Evolutionary conservation across 2,329 filamentous ascomycete genomes (phyloP), one percentile per base, ranked within the genome.

Genomic region (Eurotiales sp.): DNA sequence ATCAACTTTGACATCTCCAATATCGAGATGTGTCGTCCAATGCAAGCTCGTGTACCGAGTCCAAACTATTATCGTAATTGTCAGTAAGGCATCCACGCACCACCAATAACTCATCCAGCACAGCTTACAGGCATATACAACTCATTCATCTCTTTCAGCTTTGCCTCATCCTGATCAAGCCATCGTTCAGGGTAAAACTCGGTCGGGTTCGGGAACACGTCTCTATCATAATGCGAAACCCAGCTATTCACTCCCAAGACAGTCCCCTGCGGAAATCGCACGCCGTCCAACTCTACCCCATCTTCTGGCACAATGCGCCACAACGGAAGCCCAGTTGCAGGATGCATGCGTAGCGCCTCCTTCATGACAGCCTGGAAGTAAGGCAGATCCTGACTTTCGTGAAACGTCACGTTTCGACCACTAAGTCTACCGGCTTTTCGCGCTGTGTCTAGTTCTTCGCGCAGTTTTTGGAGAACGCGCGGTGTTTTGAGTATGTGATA

Each of bases 231-330:
- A 44, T 50, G 50, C 8, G 55, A 32, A 10, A 56, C 51, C 46
- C 50, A 57, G 11, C 39, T 47, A 23, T 56, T 74, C 27, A 72
- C 62, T n/a, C 71, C 72, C 21, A 73, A 60, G 17, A 68, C 56
- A 7, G 68, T 72, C 14, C 68, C 70, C 11, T 56, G 58, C 0
- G 70, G 67, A 40, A 70, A 56, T 46, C 61, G 56, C 17, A 41
- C 12, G 4, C 52, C 46, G 8, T 50, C 32, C 23, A 54, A 4
- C 17, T 46, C 47, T 1, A 51, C 41, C 6, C 52, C 52, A 8
- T 47, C 52, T 14, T 55, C 21, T 19, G 57, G 58, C 1, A 56
- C 48, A 17, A 56, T 46, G 17, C 55, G 57, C 46, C 53, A 56
- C 3, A 58, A 15, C 21, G 55, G 52, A 4, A 56, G 46, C 22